Conservation (phyloP, 2,329 filamentous ascomycete species). For the Pseudopyrenochaeta lycopersici region DNA sequence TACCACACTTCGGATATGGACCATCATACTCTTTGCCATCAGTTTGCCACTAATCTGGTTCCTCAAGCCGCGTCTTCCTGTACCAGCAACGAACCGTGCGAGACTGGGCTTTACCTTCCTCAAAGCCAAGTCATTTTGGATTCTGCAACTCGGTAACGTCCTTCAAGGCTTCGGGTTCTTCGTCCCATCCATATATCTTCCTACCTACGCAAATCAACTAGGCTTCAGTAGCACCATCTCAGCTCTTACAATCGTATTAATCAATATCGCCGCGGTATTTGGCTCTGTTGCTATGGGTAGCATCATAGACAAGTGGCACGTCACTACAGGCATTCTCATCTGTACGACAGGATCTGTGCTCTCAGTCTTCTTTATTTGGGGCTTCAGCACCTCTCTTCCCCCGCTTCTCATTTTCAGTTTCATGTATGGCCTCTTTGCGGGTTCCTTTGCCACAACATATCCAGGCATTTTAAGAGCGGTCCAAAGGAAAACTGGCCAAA, state of each 20-base stretch:
- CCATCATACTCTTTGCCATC: conserved; percentile 38
- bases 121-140: conserved; percentile 31
- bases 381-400: conserved; percentile 48
- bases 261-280: conserved; percentile 46
- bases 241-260: conserved; percentile 42
- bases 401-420: conserved; percentile 42
- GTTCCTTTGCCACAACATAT: conserved; percentile 36
- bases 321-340: conserved; percentile 52
- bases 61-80: conserved; percentile 45
- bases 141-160: conserved; percentile 47
- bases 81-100: conserved; percentile 5
- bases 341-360: conserved; percentile 51
- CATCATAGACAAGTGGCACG: conserved; percentile 53
- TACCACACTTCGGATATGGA: conserved; percentile 53
- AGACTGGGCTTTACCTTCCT: conserved; percentile 37
- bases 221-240: conserved; percentile 31
- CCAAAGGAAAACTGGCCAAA: conserved; percentile 23
- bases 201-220: conserved; percentile 46
- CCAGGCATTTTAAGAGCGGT: conserved; percentile 37
- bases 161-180: conserved; percentile 50
- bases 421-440: conserved; percentile 47
- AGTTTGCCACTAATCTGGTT: conserved; percentile 43
- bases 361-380: conserved; percentile 57
- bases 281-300: conserved; percentile 46
- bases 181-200: conserved; percentile 49